Base-by-base conservation (phyloP, 1,139 yeast species). In the Meyerozyma sp. region DNA sequence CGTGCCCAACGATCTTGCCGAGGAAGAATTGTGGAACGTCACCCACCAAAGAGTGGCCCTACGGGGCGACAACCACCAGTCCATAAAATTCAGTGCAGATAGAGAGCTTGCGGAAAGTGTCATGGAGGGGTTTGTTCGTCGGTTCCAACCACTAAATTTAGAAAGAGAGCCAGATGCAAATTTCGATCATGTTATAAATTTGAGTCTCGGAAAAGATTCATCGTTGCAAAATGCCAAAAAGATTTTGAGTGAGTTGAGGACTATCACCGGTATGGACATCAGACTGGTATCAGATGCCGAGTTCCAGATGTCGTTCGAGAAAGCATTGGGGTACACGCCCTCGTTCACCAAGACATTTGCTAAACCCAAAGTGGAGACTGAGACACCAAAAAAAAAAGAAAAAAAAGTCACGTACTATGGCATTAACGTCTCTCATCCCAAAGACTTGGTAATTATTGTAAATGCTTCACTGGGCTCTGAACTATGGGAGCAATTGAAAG, bases 61-160 rank as follows among this genome's bases (percentile, higher is more conserved):
- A 1, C 73, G 99, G 52, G 98, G 97, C 1, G 94, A 89, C 57
- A 85, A 88, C 52, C 99, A 94, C 58, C 97, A 90, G 60, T 79
- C 94, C 0, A 86, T 94, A 40, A 82, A 83, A 51, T 74, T 73
- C 3, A 61, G 61, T 0, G 58, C 71, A 1, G 75, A 79, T 48
- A 61, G 60, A 1, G 61, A 63, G 10, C 68, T 74, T 40, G 82
- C 86, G 0, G 61, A 70, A 18, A 77, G 53, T 11, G 82, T 93
- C 28, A 81, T 91, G 86, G 66, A 69, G 38, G 91, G 93, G 0
- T 91, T 91, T 53, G 69, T 88, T 36, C 68, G 68, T 3, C 66
- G 95, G 44, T 89, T 82, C 56, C 86, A 88, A 57, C 77, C 81
- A 0, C 73, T 88, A 0, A 63, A 75, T 46, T 50, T 65, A 1